phyloP scores from a whole-genome alignment of 139 green algal species.

The Limnomonas spitsbergensis region DNA sequence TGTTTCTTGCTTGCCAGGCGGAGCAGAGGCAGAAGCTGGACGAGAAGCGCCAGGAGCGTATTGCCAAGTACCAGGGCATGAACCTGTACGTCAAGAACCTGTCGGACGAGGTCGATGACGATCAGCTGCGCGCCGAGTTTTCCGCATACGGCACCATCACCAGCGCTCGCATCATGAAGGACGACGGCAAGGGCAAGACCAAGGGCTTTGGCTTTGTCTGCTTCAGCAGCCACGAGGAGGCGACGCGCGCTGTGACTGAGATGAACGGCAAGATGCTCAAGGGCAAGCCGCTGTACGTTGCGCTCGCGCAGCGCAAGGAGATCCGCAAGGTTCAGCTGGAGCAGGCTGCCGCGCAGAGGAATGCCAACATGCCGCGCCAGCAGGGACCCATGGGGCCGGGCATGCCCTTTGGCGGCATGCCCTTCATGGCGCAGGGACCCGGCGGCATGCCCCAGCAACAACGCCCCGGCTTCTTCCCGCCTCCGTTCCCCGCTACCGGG shows the following conservation, averaged over 20 bases:
- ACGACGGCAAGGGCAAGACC: slow-evolving; percentile 62
- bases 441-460: slow-evolving; percentile 39
- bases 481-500: not conserved
- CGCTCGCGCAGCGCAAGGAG: slow-evolving; percentile 81
- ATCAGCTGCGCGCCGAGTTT: slow-evolving; percentile 55
- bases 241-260: slow-evolving; percentile 78
- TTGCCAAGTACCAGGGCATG: slow-evolving; percentile 79
- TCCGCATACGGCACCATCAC: slow-evolving; percentile 78
- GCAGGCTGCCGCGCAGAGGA: slow-evolving; percentile 60
- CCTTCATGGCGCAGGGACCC: slow-evolving; percentile 50
- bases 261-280: slow-evolving; percentile 80
- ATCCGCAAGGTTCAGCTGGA: slow-evolving; percentile 73
- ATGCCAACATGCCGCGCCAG: slow-evolving; percentile 27
- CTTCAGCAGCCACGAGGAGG: slow-evolving; percentile 81
- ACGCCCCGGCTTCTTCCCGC: slow-evolving; percentile 1
- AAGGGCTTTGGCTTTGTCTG: slow-evolving; percentile 92
- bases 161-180: slow-evolving; percentile 77
- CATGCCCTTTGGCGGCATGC: slow-evolving; percentile 40
- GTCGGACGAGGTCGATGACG: slow-evolving; percentile 73
- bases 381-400: slow-evolving; percentile 29
- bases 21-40: slow-evolving; percentile 14
- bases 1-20: slow-evolving; percentile 3
- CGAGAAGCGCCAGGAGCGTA: slow-evolving; percentile 54
- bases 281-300: slow-evolving; percentile 89
- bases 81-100: slow-evolving; percentile 97